phyloP scores from a whole-genome alignment of 1,139 yeast species.

The Suhomyces maxii region DNA sequence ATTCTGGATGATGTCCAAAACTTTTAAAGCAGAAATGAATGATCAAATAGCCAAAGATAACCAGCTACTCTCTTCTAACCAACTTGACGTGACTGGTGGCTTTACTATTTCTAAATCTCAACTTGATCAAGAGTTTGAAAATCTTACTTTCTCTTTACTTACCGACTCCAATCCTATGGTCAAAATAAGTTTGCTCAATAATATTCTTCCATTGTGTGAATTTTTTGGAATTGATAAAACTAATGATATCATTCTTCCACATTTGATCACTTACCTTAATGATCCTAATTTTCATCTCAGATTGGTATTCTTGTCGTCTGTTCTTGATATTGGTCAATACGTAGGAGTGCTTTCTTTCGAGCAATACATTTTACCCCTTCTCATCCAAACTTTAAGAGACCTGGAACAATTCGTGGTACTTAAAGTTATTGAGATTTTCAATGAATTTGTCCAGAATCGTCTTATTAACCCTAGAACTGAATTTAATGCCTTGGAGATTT shows the following conservation, averaged over 20 bases:
- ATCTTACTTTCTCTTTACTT: conserved; percentile 60
- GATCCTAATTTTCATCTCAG: conserved; percentile 71
- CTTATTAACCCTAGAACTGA: conserved; percentile 40
- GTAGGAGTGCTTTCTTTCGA: conserved; percentile 83
- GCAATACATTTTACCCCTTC: conserved; percentile 80
- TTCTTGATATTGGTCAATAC: conserved; percentile 74
- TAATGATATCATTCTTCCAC: conserved; percentile 85
- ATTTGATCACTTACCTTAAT: conserved; percentile 85
- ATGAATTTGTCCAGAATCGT: conserved; percentile 30
- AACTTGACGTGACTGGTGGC: conserved; percentile 10
- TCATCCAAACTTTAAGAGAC: conserved; percentile 80
- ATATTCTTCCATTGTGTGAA: conserved; percentile 73
- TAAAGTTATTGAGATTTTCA: conserved; percentile 70
- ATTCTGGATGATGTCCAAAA: conserved; percentile 66
- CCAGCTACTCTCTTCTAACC: background rate
- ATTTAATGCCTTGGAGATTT: conserved; percentile 43
- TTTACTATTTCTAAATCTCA: conserved; percentile 30
- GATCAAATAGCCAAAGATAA: conserved; percentile 5
- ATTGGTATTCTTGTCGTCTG: conserved; percentile 69
- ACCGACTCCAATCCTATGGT: conserved; percentile 71
- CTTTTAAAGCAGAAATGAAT: conserved; percentile 43
- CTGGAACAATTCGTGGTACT: conserved; percentile 81
- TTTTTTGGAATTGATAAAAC: conserved; percentile 87
- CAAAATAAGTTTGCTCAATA: conserved; percentile 64
- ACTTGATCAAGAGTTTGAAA: conserved; percentile 54